A percentile compares a stretch with the other conserved stretches of the same genome.
These are phyloP conservation scores for Debaryomycetaceae sp. DNA, from an alignment of 1,139 yeast species.

Conservation along the genomic window DNA sequence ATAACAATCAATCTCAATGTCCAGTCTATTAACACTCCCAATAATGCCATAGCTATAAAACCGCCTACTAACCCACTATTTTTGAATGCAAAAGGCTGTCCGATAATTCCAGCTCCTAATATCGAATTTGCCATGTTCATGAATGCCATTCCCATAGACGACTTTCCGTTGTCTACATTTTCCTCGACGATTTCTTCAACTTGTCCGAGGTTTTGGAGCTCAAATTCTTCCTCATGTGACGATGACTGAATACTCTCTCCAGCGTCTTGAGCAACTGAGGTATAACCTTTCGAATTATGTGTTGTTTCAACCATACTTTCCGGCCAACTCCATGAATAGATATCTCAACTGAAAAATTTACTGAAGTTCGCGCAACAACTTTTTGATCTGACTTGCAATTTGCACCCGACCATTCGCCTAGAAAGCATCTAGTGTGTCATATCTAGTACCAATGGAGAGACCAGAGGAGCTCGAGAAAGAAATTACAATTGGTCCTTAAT, in stretches of 20 bases:
- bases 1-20: slow-evolving; percentile 75
- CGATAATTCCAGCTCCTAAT: slow-evolving; percentile 92
- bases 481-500: too few relatives aligned
- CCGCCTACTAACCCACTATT: slow-evolving; percentile 83
- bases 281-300: not conserved
- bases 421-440: too few relatives aligned
- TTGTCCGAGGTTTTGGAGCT: slow-evolving; percentile 21
- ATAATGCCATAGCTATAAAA: slow-evolving; percentile 50
- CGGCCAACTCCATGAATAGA: not conserved
- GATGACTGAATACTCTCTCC: not conserved
- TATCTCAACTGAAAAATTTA: slow-evolving; percentile 1
- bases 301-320: not conserved
- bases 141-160: slow-evolving; percentile 80
- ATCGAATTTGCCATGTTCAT: slow-evolving; percentile 97
- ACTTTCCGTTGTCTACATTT: slow-evolving; percentile 16
- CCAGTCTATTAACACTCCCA: slow-evolving; percentile 84
- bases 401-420: not conserved
- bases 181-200: slow-evolving; percentile 6
- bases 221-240: slow-evolving; percentile 18
- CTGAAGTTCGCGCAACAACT: not conserved
- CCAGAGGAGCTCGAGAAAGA: too few relatives aligned
- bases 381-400: not conserved
- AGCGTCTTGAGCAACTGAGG: not conserved
- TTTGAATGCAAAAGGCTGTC: slow-evolving; percentile 85
- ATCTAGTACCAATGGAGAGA: too few relatives aligned